These are phyloP conservation scores for Monilinia fructicola DNA, from an alignment of 2,329 filamentous ascomycete genomes.

Conservation along the genomic window DNA sequence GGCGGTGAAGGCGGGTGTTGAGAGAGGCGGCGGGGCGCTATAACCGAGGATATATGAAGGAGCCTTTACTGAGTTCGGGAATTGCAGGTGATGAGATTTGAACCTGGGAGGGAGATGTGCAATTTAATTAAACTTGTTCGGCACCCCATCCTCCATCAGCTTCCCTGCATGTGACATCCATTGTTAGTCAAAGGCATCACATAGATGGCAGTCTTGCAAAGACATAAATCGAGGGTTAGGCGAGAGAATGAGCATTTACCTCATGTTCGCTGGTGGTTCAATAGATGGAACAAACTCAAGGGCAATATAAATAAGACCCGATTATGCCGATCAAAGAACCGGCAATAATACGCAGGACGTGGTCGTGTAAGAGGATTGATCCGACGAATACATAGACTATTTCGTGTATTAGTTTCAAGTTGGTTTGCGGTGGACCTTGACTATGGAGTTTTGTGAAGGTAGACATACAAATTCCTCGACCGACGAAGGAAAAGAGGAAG, in stretches of 20 bases:
- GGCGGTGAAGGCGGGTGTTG: not conserved
- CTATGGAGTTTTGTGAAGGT: not conserved
- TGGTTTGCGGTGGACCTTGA: slow-evolving; percentile 13
- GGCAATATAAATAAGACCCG: slow-evolving; percentile 75
- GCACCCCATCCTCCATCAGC: slow-evolving; percentile 41
- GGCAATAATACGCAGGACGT: slow-evolving; percentile 68
- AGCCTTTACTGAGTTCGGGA: not conserved
- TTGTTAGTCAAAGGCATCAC: not conserved
- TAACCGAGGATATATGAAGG: not conserved
- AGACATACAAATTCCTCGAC: slow-evolving; percentile 85
- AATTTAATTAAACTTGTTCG: slow-evolving; percentile 37
- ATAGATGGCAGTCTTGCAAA: too few species aligned
- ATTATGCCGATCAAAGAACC: slow-evolving; percentile 75
- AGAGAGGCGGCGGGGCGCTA: not conserved
- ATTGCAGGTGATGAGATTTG: not conserved
- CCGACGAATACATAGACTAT: slow-evolving; percentile 96
- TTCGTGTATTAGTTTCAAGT: slow-evolving; percentile 29
- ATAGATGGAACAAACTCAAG: slow-evolving; percentile 79
- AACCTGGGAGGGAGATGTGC: not conserved
- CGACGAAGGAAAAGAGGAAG: slow-evolving; percentile 97
- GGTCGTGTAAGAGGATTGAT: slow-evolving; percentile 72
- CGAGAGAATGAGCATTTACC: slow-evolving; percentile 25
- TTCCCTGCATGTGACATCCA: slow-evolving; percentile 44
- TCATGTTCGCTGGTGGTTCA: slow-evolving; percentile 60
- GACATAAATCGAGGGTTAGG: not conserved